A percentile compares a stretch with the other conserved stretches of the same genome.
Conservation (phyloP, 495 filamentous ascomycete genomes). For the Podospora appendiculata region DNA sequence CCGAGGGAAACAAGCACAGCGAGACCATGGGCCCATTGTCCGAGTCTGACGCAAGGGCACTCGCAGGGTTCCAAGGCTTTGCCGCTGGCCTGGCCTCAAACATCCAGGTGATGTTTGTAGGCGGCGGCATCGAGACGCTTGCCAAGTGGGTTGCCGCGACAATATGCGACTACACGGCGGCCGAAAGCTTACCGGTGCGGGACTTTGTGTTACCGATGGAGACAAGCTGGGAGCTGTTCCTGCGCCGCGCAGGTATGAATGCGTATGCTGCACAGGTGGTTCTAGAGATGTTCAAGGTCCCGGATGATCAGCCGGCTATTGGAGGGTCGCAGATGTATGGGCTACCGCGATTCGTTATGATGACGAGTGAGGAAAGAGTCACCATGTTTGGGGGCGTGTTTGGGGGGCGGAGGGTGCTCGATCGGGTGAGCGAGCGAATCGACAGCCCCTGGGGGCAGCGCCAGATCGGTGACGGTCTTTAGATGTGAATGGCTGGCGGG, state of each 20-base stretch:
- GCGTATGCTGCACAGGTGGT: constrained; percentile 71
- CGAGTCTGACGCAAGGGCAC: constrained; percentile 41
- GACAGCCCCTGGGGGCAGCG: constrained; percentile 25
- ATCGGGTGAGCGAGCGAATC: constrained; percentile 35
- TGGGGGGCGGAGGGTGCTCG: constrained; percentile 45
- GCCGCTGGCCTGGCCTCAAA: constrained; percentile 30
- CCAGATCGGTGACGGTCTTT: neutral
- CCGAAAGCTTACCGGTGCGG: constrained; percentile 17
- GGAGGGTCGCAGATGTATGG: constrained; percentile 28
- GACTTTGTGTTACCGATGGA: constrained; percentile 38
- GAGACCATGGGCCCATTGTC: constrained; percentile 30
- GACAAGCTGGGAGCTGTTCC: constrained; percentile 65
- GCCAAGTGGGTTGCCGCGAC: constrained; percentile 49
- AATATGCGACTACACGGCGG: constrained; percentile 31
- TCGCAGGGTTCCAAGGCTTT: constrained; percentile 50
- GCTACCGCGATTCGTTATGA: constrained; percentile 49
- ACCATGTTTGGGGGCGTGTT: constrained; percentile 37
- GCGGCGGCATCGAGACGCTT: constrained; percentile 49
- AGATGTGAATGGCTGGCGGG: too few relatives aligned
- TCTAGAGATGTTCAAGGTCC: constrained; percentile 41
- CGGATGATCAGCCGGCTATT: constrained; percentile 14
- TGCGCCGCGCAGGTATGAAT: constrained; percentile 69
- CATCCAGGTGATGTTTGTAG: constrained; percentile 43
- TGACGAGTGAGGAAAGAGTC: constrained; percentile 42
- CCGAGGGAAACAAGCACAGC: constrained; percentile 36